Evolutionary conservation across 176 grass and related monocot species (phyloP).

Genomic region (Saccharum officinarum): DNA sequence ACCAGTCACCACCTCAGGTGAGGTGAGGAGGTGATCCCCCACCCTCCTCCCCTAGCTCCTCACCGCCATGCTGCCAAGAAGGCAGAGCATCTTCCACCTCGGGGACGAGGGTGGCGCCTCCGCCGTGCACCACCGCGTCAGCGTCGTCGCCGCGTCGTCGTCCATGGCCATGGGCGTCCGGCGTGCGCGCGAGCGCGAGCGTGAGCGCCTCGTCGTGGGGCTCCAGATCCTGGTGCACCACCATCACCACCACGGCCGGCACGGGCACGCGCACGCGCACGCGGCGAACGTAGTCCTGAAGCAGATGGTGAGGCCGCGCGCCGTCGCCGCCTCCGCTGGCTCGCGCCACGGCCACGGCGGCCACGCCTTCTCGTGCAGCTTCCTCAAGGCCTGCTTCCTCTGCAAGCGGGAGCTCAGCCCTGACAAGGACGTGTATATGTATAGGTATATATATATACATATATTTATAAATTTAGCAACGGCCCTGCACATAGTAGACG

Average conservation of each 20-base stretch:
- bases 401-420: conserved; percentile 54
- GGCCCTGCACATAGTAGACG: neutral
- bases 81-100: conserved; percentile 62
- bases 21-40: neutral
- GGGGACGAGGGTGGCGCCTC: conserved; percentile 48
- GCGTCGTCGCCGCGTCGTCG: neutral
- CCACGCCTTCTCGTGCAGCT: conserved; percentile 36
- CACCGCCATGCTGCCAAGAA: conserved; percentile 52
- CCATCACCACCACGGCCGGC: neutral
- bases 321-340: neutral
- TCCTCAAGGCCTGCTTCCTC: conserved; percentile 57
- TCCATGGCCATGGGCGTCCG: neutral
- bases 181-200: conserved; percentile 35
- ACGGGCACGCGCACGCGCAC: conserved; percentile 27
- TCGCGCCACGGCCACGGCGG: neutral
- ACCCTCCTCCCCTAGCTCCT: neutral
- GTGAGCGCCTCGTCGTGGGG: conserved; percentile 40
- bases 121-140: conserved; percentile 2
- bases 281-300: conserved; percentile 50
- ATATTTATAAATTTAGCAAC: too few relatives aligned
- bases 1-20: neutral
- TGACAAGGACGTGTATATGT: conserved; percentile 65
- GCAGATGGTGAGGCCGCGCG: conserved; percentile 24
- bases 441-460: conserved; percentile 43
- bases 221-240: conserved; percentile 61